A percentile compares a stretch with the other conserved stretches of the same genome.
Evolutionary conservation across 768 basidiomycete species (phyloP).

Genomic region (Lentinula aciculospora): DNA sequence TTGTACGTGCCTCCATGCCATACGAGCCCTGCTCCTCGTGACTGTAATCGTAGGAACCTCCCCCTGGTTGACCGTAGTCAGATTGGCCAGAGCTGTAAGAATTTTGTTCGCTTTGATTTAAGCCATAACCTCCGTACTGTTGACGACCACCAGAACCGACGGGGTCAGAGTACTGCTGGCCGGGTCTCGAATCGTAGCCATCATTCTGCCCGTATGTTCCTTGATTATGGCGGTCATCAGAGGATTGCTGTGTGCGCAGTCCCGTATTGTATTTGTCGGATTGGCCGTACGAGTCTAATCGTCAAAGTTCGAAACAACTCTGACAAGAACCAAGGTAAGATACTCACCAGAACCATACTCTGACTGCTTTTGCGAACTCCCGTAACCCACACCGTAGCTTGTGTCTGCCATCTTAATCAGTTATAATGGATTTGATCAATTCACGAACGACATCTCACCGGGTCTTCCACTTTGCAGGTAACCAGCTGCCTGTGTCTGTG

Average conservation of each 20-base stretch:
- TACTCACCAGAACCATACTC: background rate
- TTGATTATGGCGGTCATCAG: background rate
- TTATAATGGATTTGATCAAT: background rate
- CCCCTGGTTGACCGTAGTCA: background rate
- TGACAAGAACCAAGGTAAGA: background rate
- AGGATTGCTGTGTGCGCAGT: background rate
- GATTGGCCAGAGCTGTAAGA: background rate
- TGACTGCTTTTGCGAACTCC: background rate
- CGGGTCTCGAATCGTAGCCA: constrained; percentile 2
- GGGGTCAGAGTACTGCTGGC: background rate
- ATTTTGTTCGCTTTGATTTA: background rate
- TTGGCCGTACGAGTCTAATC: background rate
- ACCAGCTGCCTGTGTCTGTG: background rate
- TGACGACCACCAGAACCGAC: background rate
- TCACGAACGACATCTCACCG: background rate
- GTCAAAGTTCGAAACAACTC: background rate
- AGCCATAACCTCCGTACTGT: background rate
- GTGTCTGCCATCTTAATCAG: background rate
- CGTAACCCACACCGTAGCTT: background rate
- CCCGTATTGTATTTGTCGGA: background rate
- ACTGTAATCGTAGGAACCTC: background rate
- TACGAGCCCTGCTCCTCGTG: background rate
- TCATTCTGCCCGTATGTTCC: background rate
- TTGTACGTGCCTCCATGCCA: background rate
- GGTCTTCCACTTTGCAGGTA: background rate